These are phyloP conservation scores for Simmondsia chinensis DNA, from an alignment of 148 eudicot species.

Conservation along the genomic window DNA sequence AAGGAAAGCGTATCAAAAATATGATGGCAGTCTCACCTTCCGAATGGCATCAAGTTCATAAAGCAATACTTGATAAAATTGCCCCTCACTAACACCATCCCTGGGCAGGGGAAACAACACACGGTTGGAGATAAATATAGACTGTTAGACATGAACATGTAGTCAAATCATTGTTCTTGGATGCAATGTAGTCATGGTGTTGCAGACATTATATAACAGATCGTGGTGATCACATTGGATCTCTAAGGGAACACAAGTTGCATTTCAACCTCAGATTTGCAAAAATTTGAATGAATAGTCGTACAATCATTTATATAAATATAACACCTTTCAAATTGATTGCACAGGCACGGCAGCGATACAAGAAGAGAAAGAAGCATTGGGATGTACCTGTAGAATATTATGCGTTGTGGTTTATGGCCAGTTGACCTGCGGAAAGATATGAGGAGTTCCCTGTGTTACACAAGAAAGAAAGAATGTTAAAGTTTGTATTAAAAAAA, in stretches of 20 bases:
- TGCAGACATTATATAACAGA: too few species aligned
- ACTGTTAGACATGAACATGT: not conserved
- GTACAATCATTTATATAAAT: too few species aligned
- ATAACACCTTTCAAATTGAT: too few species aligned
- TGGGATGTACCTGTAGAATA: slow-evolving; percentile 63
- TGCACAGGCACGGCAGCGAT: too few species aligned
- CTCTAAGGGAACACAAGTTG: too few species aligned
- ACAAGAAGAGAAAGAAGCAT: not conserved
- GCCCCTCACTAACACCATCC: slow-evolving; percentile 88
- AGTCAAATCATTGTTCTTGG: too few species aligned
- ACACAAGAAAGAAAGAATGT: not conserved
- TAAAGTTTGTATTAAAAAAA: too few species aligned
- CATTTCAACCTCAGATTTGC: too few species aligned
- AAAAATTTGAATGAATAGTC: too few species aligned
- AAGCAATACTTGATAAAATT: slow-evolving; percentile 72
- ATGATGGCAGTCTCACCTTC: slow-evolving; percentile 26
- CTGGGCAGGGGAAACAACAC: slow-evolving; percentile 12
- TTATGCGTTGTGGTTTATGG: slow-evolving; percentile 64
- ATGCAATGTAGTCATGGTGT: too few species aligned
- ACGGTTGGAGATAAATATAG: not conserved
- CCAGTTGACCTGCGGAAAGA: slow-evolving; percentile 71
- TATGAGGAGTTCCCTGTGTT: slow-evolving; percentile 64
- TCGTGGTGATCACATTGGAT: too few species aligned
- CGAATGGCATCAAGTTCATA: slow-evolving; percentile 76
- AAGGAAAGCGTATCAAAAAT: not conserved